A percentile compares a stretch with the other conserved stretches of the same genome.
These are phyloP conservation scores for Boechera retrofracta DNA, from an alignment of 345 rosid genomes.

Conservation along the genomic window DNA sequence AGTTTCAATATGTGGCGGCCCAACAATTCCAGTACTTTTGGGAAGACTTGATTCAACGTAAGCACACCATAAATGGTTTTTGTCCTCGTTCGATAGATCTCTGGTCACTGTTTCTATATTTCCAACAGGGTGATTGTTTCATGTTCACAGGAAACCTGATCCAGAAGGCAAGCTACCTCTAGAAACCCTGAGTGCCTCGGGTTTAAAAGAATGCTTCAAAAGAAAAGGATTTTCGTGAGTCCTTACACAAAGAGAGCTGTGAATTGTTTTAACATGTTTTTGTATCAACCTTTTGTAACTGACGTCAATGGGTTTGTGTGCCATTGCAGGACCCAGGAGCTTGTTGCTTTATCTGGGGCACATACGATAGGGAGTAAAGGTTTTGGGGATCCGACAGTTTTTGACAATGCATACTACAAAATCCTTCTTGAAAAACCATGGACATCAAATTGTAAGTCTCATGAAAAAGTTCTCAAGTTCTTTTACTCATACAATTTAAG, in stretches of 20 bases:
- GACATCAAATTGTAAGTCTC: slow-evolving; percentile 64
- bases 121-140: slow-evolving; percentile 14
- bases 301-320: neutral
- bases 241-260: neutral
- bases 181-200: slow-evolving; percentile 71
- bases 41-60: slow-evolving; percentile 85
- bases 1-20: slow-evolving; percentile 92
- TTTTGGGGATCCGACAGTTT: slow-evolving; percentile 71
- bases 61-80: slow-evolving; percentile 31
- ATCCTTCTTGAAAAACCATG: slow-evolving; percentile 89
- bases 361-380: slow-evolving; percentile 93
- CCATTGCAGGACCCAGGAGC: slow-evolving; percentile 68
- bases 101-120: slow-evolving; percentile 30
- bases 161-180: slow-evolving; percentile 84
- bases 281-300: slow-evolving; percentile 16
- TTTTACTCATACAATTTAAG: slow-evolving; percentile 1
- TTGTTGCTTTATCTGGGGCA: slow-evolving; percentile 88
- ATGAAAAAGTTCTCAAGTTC: slow-evolving; percentile 10
- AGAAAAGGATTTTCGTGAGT: slow-evolving; percentile 95
- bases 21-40: slow-evolving; percentile 63
- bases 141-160: slow-evolving; percentile 66
- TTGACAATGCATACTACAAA: slow-evolving; percentile 86
- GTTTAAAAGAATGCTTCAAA: slow-evolving; percentile 75
- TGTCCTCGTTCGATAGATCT: neutral
- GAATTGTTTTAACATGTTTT: neutral